These are phyloP conservation scores for Stephania cephalantha DNA, from an alignment of 164 flowering plant genomes.

Conservation along the genomic window DNA sequence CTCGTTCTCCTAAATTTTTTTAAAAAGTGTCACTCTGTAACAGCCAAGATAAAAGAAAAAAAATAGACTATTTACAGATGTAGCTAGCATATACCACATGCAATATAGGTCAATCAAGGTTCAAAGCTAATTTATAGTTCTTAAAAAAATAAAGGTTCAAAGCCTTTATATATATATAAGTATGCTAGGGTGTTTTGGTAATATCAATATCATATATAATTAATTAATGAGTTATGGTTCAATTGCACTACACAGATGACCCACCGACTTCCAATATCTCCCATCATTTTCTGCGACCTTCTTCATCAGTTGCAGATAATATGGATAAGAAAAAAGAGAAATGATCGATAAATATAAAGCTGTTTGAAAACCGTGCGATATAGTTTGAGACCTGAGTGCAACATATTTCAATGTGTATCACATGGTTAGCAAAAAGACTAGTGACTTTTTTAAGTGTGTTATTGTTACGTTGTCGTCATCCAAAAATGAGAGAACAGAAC, in stretches of 20 bases:
- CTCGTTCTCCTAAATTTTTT: not conserved
- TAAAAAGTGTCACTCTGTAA: too few species aligned
- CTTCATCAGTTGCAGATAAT: slow-evolving; percentile 14
- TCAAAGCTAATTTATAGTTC: not conserved
- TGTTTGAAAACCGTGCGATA: too few species aligned
- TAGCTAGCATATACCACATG: not conserved
- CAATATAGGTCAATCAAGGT: not conserved
- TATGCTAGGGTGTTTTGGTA: not conserved
- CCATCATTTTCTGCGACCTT: slow-evolving; percentile 35
- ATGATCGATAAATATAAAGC: too few species aligned
- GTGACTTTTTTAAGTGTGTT: too few species aligned
- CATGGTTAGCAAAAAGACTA: too few species aligned
- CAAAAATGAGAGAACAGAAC: too few species aligned
- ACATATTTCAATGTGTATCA: too few species aligned
- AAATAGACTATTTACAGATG: not conserved
- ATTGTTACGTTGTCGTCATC: too few species aligned
- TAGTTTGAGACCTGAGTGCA: too few species aligned
- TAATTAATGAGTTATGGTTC: not conserved
- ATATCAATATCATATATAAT: not conserved
- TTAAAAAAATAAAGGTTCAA: not conserved
- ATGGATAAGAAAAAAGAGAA: not conserved
- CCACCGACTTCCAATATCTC: slow-evolving; percentile 30
- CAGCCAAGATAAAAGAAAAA: not conserved
- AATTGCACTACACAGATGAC: slow-evolving; percentile 22
- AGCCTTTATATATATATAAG: not conserved